Evolutionary conservation across 129 eudicot species (phyloP).

Genomic region (Heracleum sosnowskyi): DNA sequence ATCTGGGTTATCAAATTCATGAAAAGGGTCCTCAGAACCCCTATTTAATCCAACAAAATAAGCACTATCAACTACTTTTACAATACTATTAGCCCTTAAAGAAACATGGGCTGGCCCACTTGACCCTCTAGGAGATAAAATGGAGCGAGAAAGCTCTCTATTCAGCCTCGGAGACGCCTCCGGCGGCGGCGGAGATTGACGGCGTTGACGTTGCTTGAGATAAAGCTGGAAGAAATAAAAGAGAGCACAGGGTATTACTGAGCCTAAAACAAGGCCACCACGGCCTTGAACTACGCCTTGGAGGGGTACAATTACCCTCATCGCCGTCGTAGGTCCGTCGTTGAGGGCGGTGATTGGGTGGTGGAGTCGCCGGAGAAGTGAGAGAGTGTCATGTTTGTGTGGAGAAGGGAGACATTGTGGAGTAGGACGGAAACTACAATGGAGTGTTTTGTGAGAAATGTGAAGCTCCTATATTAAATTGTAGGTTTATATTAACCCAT

Average conservation of each 20-base stretch:
- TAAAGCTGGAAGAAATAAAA: constrained; percentile 82
- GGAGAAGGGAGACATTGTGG: neutral
- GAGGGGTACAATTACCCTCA: constrained; percentile 92
- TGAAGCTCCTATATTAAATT: neutral
- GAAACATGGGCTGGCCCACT: constrained; percentile 52
- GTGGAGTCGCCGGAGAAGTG: constrained; percentile 6
- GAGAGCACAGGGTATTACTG: constrained; percentile 80
- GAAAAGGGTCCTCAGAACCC: constrained; percentile 46
- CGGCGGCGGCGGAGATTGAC: constrained; percentile 16
- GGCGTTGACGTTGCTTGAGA: constrained; percentile 36
- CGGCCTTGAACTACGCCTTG: constrained; percentile 94
- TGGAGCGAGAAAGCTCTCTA: constrained; percentile 48
- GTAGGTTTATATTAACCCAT: too few relatives aligned
- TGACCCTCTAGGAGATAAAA: constrained; percentile 51
- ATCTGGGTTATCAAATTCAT: constrained; percentile 38
- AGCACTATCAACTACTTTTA: constrained; percentile 41
- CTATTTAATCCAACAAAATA: constrained; percentile 48
- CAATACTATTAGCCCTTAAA: constrained; percentile 43
- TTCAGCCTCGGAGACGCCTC: constrained; percentile 31
- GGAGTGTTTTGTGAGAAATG: constrained; percentile 23
- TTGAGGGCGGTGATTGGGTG: constrained; percentile 19
- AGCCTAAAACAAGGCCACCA: constrained; percentile 74
- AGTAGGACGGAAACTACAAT: constrained; percentile 37
- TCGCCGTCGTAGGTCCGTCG: constrained; percentile 53
- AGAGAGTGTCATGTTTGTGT: constrained; percentile 38